A percentile compares a stretch with the other conserved stretches of the same genome.
phyloP scores from a whole-genome alignment of 2,329 filamentous ascomycete genomes.

The Mycogone perniciosa region DNA sequence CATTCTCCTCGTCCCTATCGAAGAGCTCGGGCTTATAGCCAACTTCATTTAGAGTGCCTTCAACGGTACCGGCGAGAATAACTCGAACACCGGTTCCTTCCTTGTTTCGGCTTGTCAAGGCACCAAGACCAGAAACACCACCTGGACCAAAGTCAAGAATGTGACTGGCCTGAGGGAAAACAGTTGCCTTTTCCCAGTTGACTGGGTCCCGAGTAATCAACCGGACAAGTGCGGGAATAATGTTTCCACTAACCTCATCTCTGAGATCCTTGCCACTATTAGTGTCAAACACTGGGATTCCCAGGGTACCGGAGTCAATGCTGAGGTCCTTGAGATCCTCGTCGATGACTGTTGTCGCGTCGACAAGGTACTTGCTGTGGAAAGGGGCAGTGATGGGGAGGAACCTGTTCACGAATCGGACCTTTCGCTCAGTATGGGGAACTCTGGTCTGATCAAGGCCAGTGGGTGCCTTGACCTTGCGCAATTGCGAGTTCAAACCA shows the following conservation, averaged over 20 bases:
- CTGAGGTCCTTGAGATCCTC: conserved; percentile 79
- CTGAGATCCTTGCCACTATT: conserved; percentile 82
- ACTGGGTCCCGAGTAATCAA: conserved; percentile 94
- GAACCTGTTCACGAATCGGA: conserved; percentile 95
- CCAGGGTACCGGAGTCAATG: conserved; percentile 67
- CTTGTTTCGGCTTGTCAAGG: conserved; percentile 97
- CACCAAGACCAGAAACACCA: conserved; percentile 91
- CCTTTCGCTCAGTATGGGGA: conserved; percentile 90
- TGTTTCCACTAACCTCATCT: conserved; percentile 61
- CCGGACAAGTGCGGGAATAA: conserved; percentile 79
- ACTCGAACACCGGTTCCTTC: conserved; percentile 96
- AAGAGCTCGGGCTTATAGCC: conserved; percentile 98
- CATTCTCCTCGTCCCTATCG: conserved; percentile 89
- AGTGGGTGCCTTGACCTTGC: conserved; percentile 97
- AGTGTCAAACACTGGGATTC: conserved; percentile 84
- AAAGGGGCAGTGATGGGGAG: conserved; percentile 96
- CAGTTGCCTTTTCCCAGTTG: conserved; percentile 91
- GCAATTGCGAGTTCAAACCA: conserved; percentile 87
- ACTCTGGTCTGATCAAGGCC: conserved; percentile 92
- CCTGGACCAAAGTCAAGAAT: conserved; percentile 95
- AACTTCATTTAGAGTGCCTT: conserved; percentile 82
- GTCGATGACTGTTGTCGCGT: conserved; percentile 75
- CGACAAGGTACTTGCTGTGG: conserved; percentile 87
- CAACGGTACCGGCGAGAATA: conserved; percentile 88
- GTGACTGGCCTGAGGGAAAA: conserved; percentile 86